Evolutionary conservation across 2,329 filamentous ascomycete genomes (phyloP).

Genomic region (Tolypocladium inflatum): DNA sequence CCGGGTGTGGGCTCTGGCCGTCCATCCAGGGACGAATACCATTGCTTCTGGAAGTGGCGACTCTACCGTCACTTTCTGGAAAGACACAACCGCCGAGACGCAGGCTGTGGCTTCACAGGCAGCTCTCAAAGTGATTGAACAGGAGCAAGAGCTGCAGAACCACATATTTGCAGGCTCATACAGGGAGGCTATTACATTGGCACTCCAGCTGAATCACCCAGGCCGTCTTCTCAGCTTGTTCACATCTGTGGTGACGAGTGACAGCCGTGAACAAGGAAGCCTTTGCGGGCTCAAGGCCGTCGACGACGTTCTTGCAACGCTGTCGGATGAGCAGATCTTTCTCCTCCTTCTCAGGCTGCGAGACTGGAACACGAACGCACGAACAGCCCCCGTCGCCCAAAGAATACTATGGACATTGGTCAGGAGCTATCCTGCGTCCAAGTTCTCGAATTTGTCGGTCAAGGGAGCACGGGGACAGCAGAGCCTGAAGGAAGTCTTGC

Average conservation of each 20-base stretch:
- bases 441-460: slow-evolving; percentile 62
- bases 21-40: slow-evolving; percentile 58
- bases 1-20: slow-evolving; percentile 81
- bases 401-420: slow-evolving; percentile 73
- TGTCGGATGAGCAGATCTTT: slow-evolving; percentile 82
- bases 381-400: slow-evolving; percentile 78
- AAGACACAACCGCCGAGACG: slow-evolving; percentile 77
- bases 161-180: slow-evolving; percentile 83
- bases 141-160: slow-evolving; percentile 90
- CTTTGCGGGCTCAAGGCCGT: slow-evolving; percentile 59
- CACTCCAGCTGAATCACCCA: slow-evolving; percentile 89
- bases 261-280: slow-evolving; percentile 50
- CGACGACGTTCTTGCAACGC: slow-evolving; percentile 69
- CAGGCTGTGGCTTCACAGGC: slow-evolving; percentile 64
- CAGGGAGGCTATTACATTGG: slow-evolving; percentile 84
- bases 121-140: slow-evolving; percentile 73
- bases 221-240: slow-evolving; percentile 79
- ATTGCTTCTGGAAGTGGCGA: slow-evolving; percentile 89
- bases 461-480: slow-evolving; percentile 47
- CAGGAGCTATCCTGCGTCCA: slow-evolving; percentile 68
- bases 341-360: slow-evolving; percentile 70
- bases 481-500: slow-evolving; percentile 73
- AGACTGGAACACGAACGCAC: slow-evolving; percentile 96
- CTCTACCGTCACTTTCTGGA: slow-evolving; percentile 91
- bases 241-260: slow-evolving; percentile 62